Base-by-base conservation (phyloP, 1,139 yeast genomes). In the Yamadazyma diddensiae region DNA sequence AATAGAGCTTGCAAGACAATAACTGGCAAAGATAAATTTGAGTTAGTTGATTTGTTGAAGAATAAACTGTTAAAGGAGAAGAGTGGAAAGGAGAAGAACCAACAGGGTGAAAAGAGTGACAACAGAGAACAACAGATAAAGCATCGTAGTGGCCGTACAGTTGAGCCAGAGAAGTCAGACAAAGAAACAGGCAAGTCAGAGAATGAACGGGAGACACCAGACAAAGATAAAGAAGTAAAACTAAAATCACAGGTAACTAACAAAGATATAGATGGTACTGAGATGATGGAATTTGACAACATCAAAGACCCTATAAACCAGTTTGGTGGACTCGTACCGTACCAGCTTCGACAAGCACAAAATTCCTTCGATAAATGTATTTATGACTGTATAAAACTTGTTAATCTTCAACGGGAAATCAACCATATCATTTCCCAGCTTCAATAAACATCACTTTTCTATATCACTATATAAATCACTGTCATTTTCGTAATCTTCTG, bases 261-360 rank as follows among this genome's bases (percentile, higher is more conserved):
- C n/a, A n/a, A n/a, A n/a, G n/a, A n/a, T n/a, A n/a, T n/a, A n/a
- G n/a, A n/a, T n/a, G n/a, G n/a, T n/a, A n/a, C n/a, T n/a, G n/a
- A n/a, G n/a, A n/a, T n/a, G n/a, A n/a, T n/a, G n/a, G n/a, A n/a
- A n/a, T n/a, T n/a, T n/a, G n/a, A n/a, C n/a, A n/a, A n/a, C 6
- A n/a, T 33, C 6, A 49, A 43, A 31, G 68, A 74, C 44, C 79
- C 80, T 0, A 52, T 73, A 8, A 37, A 50, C 24, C 78, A 73
- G 57, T 76, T 76, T 53, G 79, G 79, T 0, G 65, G 65, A 0
- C 43, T 76, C 15, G 73, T 67, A 3, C 78, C 80, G 5, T 46
- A 47, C 26, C 68, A 61, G 29, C 51, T 76, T 15, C 52, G 62
- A 23, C 44, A 51, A 27, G 55, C 77, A 1, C 80, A 76, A 45